Evolutionary conservation across 1,284 basidiomycete genomes (phyloP), one percentile per base, ranked within the genome.

Genomic region (Macrocybe sp.): DNA sequence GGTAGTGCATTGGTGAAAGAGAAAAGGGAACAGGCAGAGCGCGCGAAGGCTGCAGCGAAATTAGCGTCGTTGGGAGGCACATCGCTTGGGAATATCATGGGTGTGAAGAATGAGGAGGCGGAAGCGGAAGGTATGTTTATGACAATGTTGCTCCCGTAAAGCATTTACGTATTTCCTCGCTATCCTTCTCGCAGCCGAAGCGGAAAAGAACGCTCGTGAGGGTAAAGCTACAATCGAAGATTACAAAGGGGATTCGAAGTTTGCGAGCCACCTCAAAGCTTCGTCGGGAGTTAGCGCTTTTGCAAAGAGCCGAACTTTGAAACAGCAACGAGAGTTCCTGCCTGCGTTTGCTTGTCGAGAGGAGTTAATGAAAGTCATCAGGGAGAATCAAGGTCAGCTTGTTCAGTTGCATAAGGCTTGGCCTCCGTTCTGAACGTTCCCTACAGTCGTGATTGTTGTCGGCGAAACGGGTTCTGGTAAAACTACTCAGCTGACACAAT

Each of bases 291-390:
- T 86, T 4, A 94, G 90, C 55, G 76, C 78, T 4, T 98, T 98
- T 60, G 84, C 94, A 8, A 85, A 77, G 53, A 84, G 64, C 9
- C 80, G 94, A 56, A 94, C 93, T 0, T 70, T 99, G 45, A 94
- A 92, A 61, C 87, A 99, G 66, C 97, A 99, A 64, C 69, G 97
- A 55, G 96, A 99, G 65, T 99, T 95, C 65, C 74, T 99, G 9
- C 97, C 97, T 1, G 97, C 97, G 0, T 99, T 99, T 66, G 97
- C 97, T 3, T 97, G 94, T 59, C 81, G 97, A 37, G 96, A 99
- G 61, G 93, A 97, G 44, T 70, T 99, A 33, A 82, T 99, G 75
- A 85, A 81, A 55, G 81, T 86, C 31, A 82, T 99, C 37, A 81
- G 96, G 36, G 97, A 99, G 58, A 97, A 99, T 61, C 96, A 99